Percentiles rank a stretch among this genome's conserved stretches.
Evolutionary conservation across 176 grass and related monocot species (phyloP).

Genomic region (Typha latifolia): DNA sequence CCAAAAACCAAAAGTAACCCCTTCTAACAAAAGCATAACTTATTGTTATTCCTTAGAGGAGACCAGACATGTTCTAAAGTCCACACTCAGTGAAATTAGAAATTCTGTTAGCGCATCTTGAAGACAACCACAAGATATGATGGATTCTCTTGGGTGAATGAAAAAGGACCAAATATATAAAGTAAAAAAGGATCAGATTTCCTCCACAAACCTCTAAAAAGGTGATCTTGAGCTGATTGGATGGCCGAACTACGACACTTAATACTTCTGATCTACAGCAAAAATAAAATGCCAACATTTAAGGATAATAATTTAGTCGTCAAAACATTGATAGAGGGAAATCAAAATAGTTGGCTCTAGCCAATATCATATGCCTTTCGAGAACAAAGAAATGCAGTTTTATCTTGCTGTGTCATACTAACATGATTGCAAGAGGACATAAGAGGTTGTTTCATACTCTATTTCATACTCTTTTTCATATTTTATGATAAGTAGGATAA

Average conservation of each 20-base stretch:
- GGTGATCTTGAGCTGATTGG: constrained; percentile 96
- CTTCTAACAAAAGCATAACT: no score
- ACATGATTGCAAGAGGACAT: not conserved
- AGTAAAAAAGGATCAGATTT: constrained; percentile 9
- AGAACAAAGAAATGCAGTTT: not conserved
- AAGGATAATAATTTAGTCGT: constrained; percentile 19
- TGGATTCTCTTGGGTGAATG: not conserved
- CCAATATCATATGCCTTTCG: not conserved
- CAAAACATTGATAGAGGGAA: not conserved
- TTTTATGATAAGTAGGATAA: not conserved
- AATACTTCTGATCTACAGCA: constrained; percentile 77
- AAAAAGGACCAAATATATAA: not conserved
- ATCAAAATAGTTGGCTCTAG: not conserved
- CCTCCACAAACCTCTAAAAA: constrained; percentile 68
- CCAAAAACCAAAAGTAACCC: no score
- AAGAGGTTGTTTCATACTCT: not conserved
- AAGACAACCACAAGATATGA: not conserved
- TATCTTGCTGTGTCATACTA: not conserved
- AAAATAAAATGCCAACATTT: constrained; percentile 26
- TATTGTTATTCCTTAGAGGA: no score
- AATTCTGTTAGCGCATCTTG: not conserved
- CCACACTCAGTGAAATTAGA: no score
- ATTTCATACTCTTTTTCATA: no score
- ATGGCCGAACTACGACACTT: constrained; percentile 75
- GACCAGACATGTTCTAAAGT: no score